phyloP scores from a whole-genome alignment of 495 filamentous ascomycete species.

The Penicillium coprophilum region DNA sequence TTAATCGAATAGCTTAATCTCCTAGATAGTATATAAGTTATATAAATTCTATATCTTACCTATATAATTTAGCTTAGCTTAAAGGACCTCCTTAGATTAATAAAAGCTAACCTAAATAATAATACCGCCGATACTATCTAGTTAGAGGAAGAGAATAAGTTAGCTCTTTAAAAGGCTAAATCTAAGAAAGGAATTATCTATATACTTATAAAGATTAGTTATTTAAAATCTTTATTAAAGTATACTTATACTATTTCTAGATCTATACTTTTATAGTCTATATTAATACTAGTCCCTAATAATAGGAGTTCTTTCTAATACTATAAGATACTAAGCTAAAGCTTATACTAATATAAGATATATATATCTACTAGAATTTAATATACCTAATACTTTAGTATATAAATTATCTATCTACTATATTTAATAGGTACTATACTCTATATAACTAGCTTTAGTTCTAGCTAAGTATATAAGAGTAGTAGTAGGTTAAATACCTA shows the following conservation, averaged over 20 bases:
- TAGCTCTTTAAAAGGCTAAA: neutral
- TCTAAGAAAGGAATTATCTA: constrained; percentile 3
- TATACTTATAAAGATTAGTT: neutral
- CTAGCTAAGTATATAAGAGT: neutral
- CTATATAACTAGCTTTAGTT: neutral
- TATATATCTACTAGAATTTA: neutral
- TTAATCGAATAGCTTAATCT: neutral
- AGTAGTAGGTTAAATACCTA: neutral
- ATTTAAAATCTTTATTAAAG: neutral
- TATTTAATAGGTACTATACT: neutral
- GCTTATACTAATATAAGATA: neutral
- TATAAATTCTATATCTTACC: neutral
- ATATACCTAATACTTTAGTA: neutral
- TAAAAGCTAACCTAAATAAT: neutral
- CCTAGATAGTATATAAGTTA: neutral
- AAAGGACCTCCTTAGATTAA: neutral
- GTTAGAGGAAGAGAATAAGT: neutral
- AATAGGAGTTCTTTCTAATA: neutral
- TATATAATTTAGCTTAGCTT: neutral
- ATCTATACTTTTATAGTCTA: neutral
- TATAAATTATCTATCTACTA: neutral
- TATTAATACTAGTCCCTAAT: neutral
- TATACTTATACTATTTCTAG: neutral
- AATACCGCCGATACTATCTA: neutral
- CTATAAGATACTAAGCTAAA: neutral